Percentiles rank a stretch among this genome's conserved stretches.
phyloP scores from a whole-genome alignment of 306 rosid species.

The Urtica urens region DNA sequence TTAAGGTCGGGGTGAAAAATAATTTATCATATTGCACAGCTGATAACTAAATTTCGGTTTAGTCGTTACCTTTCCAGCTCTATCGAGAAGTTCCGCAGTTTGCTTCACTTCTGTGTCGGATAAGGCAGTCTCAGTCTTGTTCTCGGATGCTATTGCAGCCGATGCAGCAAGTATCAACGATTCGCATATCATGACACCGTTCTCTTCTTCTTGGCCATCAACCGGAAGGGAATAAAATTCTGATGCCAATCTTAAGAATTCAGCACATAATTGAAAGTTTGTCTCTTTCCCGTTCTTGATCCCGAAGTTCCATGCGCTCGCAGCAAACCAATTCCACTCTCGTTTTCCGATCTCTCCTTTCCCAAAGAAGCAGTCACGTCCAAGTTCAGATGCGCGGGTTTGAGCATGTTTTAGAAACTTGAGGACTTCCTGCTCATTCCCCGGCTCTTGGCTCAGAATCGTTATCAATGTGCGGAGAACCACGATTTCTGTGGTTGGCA shows the following conservation, averaged over 20 bases:
- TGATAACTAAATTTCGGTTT: not conserved
- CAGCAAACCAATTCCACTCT: constrained; percentile 86
- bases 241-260: constrained; percentile 63
- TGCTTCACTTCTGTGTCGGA: constrained; percentile 62
- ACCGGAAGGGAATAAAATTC: constrained; percentile 34
- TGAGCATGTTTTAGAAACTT: constrained; percentile 50
- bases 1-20: too few species aligned
- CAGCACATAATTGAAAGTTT: constrained; percentile 56
- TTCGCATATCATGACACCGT: constrained; percentile 44
- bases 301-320: constrained; percentile 84
- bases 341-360: constrained; percentile 76
- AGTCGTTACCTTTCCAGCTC: constrained; percentile 73
- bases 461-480: constrained; percentile 77
- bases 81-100: constrained; percentile 50
- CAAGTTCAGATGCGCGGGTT: constrained; percentile 54
- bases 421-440: constrained; percentile 49
- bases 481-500: constrained; percentile 67
- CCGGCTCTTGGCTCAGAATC: constrained; percentile 56
- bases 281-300: constrained; percentile 52
- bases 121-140: constrained; percentile 44
- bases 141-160: constrained; percentile 66
- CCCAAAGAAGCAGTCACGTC: constrained; percentile 61
- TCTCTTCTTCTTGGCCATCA: constrained; percentile 46
- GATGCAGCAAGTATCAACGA: constrained; percentile 58
- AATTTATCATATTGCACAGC: too few species aligned